Conservation (phyloP, 495 filamentous ascomycete genomes). For the Oidiodendron maius region DNA sequence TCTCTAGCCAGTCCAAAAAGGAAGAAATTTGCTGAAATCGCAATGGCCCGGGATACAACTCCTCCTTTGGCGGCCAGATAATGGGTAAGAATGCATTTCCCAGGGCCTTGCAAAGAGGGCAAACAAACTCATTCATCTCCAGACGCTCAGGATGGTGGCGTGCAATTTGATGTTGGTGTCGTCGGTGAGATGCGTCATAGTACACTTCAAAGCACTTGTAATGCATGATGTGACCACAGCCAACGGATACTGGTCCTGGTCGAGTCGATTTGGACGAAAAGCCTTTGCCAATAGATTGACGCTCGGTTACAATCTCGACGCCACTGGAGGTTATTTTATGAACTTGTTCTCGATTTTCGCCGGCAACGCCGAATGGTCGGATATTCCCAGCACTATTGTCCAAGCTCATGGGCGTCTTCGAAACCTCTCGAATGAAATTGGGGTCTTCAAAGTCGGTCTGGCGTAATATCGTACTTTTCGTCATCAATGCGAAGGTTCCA, state of each 20-base stretch:
- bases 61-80: constrained; percentile 89
- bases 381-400: constrained; percentile 77
- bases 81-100: constrained; percentile 95
- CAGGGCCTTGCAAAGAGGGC: constrained; percentile 95
- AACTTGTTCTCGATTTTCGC: constrained; percentile 74
- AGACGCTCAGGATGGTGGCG: constrained; percentile 83
- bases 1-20: constrained; percentile 62
- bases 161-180: constrained; percentile 87
- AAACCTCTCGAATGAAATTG: constrained; percentile 79
- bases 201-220: constrained; percentile 93
- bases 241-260: constrained; percentile 78
- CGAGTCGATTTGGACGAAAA: constrained; percentile 63
- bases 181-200: constrained; percentile 68
- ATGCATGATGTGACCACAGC: constrained; percentile 98
- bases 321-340: constrained; percentile 69
- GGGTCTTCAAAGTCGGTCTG: constrained; percentile 76
- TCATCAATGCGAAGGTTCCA: constrained; percentile 85
- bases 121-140: constrained; percentile 80
- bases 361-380: constrained; percentile 84
- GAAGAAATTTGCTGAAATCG: constrained; percentile 41
- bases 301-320: constrained; percentile 61
- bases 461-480: constrained; percentile 79
- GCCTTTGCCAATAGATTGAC: constrained; percentile 81
- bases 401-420: constrained; percentile 68
- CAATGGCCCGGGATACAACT: constrained; percentile 65